Evolutionary conservation across 805 yeast species (phyloP), one percentile per base, ranked within the genome.

Genomic region (Jamesozyma hellenica): DNA sequence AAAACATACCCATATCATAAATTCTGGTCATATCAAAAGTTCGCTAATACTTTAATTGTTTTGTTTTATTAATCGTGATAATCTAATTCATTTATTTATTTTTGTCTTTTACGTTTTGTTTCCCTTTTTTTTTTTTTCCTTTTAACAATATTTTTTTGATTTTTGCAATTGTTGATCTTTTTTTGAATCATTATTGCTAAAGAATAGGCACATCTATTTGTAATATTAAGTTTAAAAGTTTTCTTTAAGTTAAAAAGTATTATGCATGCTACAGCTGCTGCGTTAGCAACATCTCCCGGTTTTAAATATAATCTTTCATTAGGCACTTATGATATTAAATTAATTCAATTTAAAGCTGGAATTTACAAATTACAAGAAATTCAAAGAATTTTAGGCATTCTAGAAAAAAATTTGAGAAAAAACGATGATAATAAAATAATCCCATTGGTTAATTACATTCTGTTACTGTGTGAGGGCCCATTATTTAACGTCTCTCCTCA

Each of bases 331-430:
- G 86, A 79, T 46, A 74, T 77, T 12, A 70, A 71, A 44, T 64
- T 76, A 17, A 56, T 79, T 3, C 83, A 80, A 53, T 80, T 72
- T 55, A 70, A 68, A 40, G 74, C 74, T 48, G 72, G 77, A 9
- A 60, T 71, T 3, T 52, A 59, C 41, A 77, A 77, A 50, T 50
- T 77, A 19, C 61, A 62, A 28, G 56, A 58, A 27, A 53, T 71
- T 34, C 43, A 60, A 3, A 55, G 64, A 14, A 53, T 65, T 18
- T 48, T 71, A n/a, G 55, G 47, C 18, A 36, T 51, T 1, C 44
- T 69, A 23, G 49, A 51, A 31, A 49, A 48, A 18, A 51, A 47
- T 32, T 42, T 58, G 28, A 48, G 50, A 21, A 47, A 48, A 7
- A 42, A 58, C 12, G 44, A 48, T 4, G 41, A 50, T 3, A 42